Conservation (phyloP, 768 basidiomycete genomes). For the Agrocybe chaxingu region DNA sequence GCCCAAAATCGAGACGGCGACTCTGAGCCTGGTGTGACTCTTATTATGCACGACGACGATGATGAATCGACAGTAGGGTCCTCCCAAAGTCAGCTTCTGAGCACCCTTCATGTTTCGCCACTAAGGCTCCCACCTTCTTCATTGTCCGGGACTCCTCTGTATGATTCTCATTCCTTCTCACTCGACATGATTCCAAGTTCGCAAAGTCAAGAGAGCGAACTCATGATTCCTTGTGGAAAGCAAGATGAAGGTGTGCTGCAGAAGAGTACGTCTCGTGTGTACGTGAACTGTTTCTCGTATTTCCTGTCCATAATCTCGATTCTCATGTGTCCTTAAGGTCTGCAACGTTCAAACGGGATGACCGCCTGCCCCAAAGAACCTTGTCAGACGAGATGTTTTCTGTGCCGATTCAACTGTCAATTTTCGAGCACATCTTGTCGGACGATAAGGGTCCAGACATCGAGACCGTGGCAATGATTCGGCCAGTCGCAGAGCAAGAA, state of each 20-base stretch:
- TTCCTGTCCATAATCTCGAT: background rate
- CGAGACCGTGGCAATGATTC: background rate
- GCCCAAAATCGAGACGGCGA: no score
- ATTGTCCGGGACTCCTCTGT: conserved; percentile 5
- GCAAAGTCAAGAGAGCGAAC: conserved; percentile 42
- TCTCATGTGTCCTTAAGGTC: background rate
- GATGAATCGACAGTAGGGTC: conserved; percentile 21
- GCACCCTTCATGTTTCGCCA: conserved; percentile 19
- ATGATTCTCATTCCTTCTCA: background rate
- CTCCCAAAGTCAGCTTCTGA: conserved; percentile 32
- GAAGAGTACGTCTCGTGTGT: background rate
- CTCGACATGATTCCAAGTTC: conserved; percentile 41
- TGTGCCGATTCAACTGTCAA: conserved; percentile 14
- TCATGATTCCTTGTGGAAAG: conserved; percentile 15
- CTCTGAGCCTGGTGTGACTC: no score
- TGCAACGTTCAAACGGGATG: background rate
- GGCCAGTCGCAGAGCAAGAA: conserved; percentile 36
- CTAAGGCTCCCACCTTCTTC: conserved; percentile 12
- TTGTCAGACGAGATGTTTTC: conserved; percentile 20
- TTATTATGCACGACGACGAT: conserved; percentile 10
- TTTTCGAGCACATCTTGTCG: conserved; percentile 12
- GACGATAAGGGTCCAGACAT: conserved; percentile 9
- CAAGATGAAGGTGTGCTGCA: background rate
- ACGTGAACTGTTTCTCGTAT: background rate
- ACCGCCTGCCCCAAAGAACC: conserved; percentile 8